A percentile compares a stretch with the other conserved stretches of the same genome.
These are phyloP conservation scores for Saccharomycopsis sp. DNA, from an alignment of 805 yeast genomes.

Conservation along the genomic window DNA sequence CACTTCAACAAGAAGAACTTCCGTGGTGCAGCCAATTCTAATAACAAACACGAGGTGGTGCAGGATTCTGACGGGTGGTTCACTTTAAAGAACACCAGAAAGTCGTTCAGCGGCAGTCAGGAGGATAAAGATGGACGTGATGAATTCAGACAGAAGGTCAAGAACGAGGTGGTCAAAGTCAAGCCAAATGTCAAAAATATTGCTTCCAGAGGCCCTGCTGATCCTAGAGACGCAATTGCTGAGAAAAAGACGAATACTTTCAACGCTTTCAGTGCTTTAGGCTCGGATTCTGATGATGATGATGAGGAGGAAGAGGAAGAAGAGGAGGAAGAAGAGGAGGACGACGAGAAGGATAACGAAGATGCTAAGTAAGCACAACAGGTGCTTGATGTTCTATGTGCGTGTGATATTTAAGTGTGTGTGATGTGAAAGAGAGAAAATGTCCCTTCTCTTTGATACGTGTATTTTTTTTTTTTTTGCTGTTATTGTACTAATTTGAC, in stretches of 20 bases:
- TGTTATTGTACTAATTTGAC: too few species aligned
- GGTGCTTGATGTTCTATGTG: too few species aligned
- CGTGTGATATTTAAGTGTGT: too few species aligned
- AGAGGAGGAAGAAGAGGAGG: slow-evolving; percentile 5
- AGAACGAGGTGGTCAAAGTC: slow-evolving; percentile 48
- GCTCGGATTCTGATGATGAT: slow-evolving; percentile 48
- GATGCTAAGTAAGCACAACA: too few species aligned
- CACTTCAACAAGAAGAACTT: slow-evolving; percentile 45
- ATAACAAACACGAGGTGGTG: slow-evolving; percentile 37
- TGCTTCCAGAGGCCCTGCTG: slow-evolving; percentile 67
- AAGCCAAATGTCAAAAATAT: slow-evolving; percentile 71
- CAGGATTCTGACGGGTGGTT: slow-evolving; percentile 85
- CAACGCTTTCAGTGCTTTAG: slow-evolving; percentile 79
- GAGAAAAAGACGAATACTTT: slow-evolving; percentile 60
- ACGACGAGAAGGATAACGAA: neutral
- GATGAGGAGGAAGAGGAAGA: slow-evolving; percentile 24
- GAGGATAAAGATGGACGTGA: slow-evolving; percentile 25
- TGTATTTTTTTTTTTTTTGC: neutral
- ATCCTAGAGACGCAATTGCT: slow-evolving; percentile 62
- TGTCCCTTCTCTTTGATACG: too few species aligned
- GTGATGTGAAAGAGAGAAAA: too few species aligned
- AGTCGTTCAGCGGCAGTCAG: slow-evolving; percentile 34
- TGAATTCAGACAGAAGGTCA: slow-evolving; percentile 40
- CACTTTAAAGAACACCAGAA: slow-evolving; percentile 41
- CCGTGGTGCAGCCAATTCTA: slow-evolving; percentile 29